A percentile compares a stretch with the other conserved stretches of the same genome.
Evolutionary conservation across 1,284 basidiomycete species (phyloP).

Genomic region (Trametes hirsuta): DNA sequence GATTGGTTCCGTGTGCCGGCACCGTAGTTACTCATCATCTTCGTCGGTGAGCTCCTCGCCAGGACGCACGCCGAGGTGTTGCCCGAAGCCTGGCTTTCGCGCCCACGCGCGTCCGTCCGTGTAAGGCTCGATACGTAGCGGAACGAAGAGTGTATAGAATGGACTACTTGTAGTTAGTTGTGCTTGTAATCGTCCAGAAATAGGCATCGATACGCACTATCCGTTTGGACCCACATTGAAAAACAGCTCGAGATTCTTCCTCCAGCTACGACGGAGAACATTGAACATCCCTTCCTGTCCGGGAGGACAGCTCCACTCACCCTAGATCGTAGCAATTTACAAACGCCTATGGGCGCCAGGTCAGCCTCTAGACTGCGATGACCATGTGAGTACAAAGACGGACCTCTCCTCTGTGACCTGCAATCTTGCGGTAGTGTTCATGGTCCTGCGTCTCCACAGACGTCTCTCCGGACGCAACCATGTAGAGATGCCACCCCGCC

Average conservation of each 20-base stretch:
- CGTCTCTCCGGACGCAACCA: slow-evolving; percentile 82
- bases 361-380: background rate
- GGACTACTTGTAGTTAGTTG: slow-evolving; percentile 50
- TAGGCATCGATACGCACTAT: slow-evolving; percentile 61
- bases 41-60: slow-evolving; percentile 80
- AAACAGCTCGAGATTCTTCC: slow-evolving; percentile 80
- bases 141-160: slow-evolving; percentile 78
- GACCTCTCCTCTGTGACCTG: slow-evolving; percentile 73
- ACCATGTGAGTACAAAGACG: slow-evolving; percentile 25
- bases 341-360: slow-evolving; percentile 56
- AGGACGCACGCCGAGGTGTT: slow-evolving; percentile 59
- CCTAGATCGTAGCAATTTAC: slow-evolving; percentile 94
- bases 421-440: slow-evolving; percentile 74
- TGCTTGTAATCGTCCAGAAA: background rate
- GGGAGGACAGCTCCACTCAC: slow-evolving; percentile 37
- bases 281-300: no score
- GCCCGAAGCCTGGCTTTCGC: slow-evolving; percentile 62
- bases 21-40: slow-evolving; percentile 46
- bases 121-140: slow-evolving; percentile 79
- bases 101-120: slow-evolving; percentile 88
- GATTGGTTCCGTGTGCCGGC: background rate
- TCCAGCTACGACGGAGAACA: slow-evolving; percentile 40
- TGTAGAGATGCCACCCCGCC: slow-evolving; percentile 80
- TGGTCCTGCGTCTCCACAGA: slow-evolving; percentile 92
- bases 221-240: slow-evolving; percentile 85